Evolutionary conservation across 148 eudicot species (phyloP), one percentile per base, ranked within the genome.

Genomic region (Simmondsia chinensis): DNA sequence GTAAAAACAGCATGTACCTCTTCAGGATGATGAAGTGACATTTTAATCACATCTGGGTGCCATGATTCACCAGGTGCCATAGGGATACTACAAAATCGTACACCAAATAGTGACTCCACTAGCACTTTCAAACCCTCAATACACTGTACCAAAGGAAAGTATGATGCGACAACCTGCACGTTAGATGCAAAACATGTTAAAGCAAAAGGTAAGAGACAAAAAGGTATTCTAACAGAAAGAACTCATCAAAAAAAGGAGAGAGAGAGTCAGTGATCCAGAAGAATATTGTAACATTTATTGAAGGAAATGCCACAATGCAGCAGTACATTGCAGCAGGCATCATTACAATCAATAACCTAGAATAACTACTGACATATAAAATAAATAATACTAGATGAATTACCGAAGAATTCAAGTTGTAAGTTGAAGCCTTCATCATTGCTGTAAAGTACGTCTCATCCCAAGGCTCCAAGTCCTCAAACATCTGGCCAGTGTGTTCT

Each of bases 1-100:
- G 25, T 33, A 27, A 31, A 9, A 23, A 54, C 24, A n/a, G 53
- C 39, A 56, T 40, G 34, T 63, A 85, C 97, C 97, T 91, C 95
- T 53, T 82, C 80, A 57, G 82, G 83, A 65, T 91, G 94, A 62
- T 82, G 77, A 43, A 91, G 80, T 45, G 83, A 79, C 80, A 91
- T 62, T 61, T 91, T 91, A 34, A 82, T 73, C 56, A 91, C 97
- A 70, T 91, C 94, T 10, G 87, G 84, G 62, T 91, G 97, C 97
- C 97, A 91, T 49, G 97, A 77, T 75, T 91, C 97, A 63, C 95
- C 97, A 37, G 79, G 88, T 15, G 85, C 75, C 49, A 74, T 63
- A 62, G 94, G 91, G 25, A 79, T 61, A 47, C 60, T 61, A 35
- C 37, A 69, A 50, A 75, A 76, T 45, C 73, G 82, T 33, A 83